phyloP scores from a whole-genome alignment of 2,329 filamentous ascomycete species.

The Xylariaceae sp. region DNA sequence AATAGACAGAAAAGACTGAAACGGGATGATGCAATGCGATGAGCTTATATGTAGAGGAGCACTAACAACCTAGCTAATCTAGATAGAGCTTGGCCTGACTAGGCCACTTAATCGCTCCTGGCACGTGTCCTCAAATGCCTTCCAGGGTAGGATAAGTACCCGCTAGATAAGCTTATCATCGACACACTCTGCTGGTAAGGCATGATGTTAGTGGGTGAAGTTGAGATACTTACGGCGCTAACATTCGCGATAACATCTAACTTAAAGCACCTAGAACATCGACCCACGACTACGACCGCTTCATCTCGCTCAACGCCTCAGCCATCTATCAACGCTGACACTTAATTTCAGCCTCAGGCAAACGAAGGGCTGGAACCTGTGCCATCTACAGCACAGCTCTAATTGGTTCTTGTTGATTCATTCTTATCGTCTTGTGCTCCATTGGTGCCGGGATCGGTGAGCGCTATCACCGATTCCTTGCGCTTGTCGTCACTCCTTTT shows the following conservation, averaged over 20 bases:
- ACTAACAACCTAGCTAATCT: too few species aligned
- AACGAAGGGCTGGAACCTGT: slow-evolving; percentile 2
- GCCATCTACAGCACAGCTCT: background rate
- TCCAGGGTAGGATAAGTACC: slow-evolving; percentile 7
- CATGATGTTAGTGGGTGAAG: slow-evolving; percentile 20
- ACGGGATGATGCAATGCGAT: too few species aligned
- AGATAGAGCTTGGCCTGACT: background rate
- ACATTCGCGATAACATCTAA: too few species aligned
- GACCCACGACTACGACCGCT: slow-evolving; percentile 2
- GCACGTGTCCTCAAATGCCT: slow-evolving; percentile 29
- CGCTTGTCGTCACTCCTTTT: slow-evolving; percentile 21
- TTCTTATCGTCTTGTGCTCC: background rate
- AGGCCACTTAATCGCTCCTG: background rate
- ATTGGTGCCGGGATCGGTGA: slow-evolving; percentile 19
- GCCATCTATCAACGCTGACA: too few species aligned
- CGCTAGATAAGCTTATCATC: background rate
- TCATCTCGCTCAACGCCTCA: background rate
- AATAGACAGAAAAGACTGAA: too few species aligned
- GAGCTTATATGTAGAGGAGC: too few species aligned
- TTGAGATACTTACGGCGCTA: slow-evolving; percentile 14
- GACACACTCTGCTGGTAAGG: background rate
- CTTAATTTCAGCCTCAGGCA: background rate
- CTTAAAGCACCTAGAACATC: too few species aligned
- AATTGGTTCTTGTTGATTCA: background rate
- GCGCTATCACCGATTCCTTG: slow-evolving; percentile 14